Evolutionary conservation across 2,329 filamentous ascomycete species (phyloP), one percentile per base, ranked within the genome.

Genomic region (Hymenoscyphus repandus): DNA sequence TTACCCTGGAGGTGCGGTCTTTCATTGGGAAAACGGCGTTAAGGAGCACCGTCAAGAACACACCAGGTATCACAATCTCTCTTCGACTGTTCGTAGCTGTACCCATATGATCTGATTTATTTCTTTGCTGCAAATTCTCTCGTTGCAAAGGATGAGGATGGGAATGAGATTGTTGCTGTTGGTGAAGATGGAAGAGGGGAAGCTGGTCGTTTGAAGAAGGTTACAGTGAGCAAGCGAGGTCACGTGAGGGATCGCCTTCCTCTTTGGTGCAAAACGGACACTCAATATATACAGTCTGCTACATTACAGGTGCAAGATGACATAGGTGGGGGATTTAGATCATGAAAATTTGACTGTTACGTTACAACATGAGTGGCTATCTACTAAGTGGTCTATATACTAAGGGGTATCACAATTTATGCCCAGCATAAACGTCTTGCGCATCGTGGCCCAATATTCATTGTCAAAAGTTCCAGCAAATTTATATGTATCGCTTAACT

Each of bases 331-430:
- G 22, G 22, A 4, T 4, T 4, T 27, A 27, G 22, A 27, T 27
- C 22, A 27, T 27, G 22, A 27, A 27, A 37, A 15, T 42, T 45
- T 47, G 22, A 22, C 27, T 27, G 32, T 47, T 42, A 32, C 32
- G 37, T 51, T 51, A 47, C 44, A 47, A 47, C 42, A 45, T 45
- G 32, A 37, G 31, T 43, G 36, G 48, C 42, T 50, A 15, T 15
- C 33, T 13, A 17, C 39, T 11, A 17, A 4, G 17, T 30, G 17
- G n/a, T 32, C n/a, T 20, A 9, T 46, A 32, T 42, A 34, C 48
- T 18, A 50, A 34, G 12, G 36, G 42, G 41, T 50, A 45, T 45
- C 40, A 2, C 44, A 42, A 40, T 45, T 33, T 11, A 45, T 33
- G 17, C 17, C 32, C 13, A 34, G 31, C 17, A 45, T 33, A 32